Evolutionary conservation across 202 grass and related monocot species (phyloP).

Genomic region (Brachypodium distachyon): DNA sequence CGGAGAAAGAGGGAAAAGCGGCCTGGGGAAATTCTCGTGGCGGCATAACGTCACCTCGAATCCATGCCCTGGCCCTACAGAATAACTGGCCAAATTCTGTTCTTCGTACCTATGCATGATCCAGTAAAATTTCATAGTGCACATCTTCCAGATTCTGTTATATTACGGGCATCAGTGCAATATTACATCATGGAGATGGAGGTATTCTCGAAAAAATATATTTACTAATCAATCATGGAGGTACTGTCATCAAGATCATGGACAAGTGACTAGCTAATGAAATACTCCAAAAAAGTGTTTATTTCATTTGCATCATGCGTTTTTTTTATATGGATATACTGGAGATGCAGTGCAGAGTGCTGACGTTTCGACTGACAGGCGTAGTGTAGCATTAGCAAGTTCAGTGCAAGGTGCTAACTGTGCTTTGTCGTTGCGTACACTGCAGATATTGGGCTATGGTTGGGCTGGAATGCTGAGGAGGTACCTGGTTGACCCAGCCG

Average conservation of each 20-base stretch:
- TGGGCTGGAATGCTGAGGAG: conserved; percentile 96
- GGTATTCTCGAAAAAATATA: background rate
- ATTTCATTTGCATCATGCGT: background rate
- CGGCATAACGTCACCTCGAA: background rate
- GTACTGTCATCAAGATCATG: background rate
- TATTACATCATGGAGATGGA: background rate
- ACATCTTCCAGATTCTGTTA: background rate
- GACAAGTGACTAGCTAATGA: background rate
- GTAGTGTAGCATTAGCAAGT: background rate
- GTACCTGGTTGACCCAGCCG: conserved; percentile 87
- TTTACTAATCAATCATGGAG: background rate
- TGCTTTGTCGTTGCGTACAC: background rate
- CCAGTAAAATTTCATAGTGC: background rate
- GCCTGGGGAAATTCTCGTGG: background rate
- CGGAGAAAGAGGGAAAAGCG: background rate
- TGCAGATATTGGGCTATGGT: conserved; percentile 88
- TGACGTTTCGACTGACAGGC: background rate
- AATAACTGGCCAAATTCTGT: conserved; percentile 18
- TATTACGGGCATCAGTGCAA: background rate
- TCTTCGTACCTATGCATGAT: background rate
- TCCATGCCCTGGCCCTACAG: conserved; percentile 7
- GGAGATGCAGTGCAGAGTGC: background rate
- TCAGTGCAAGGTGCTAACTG: too few relatives aligned
- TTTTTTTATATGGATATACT: background rate
- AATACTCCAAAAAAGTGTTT: background rate